phyloP scores from a whole-genome alignment of 2,329 filamentous ascomycete species.

The Pyricularia grisea region DNA sequence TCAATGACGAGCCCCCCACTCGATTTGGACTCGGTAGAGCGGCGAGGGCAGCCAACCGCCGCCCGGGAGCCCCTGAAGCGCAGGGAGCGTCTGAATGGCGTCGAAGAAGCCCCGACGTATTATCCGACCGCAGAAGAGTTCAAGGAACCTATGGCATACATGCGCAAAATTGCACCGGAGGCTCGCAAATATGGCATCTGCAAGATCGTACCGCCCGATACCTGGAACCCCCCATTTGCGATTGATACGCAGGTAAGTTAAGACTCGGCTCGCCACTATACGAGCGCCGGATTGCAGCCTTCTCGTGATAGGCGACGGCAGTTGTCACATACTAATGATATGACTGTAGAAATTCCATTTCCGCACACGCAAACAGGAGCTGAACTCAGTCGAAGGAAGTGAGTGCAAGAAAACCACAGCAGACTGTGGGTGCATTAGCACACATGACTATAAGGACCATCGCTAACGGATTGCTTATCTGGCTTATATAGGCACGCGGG shows the following conservation, averaged over 20 bases:
- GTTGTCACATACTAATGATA: not conserved
- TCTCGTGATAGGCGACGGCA: not conserved
- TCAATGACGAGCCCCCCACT: constrained; percentile 53
- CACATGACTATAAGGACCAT: not conserved
- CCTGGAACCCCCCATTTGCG: constrained; percentile 90
- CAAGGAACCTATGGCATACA: constrained; percentile 87
- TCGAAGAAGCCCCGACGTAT: constrained; percentile 86
- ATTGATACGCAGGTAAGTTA: constrained; percentile 85
- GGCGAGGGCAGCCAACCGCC: constrained; percentile 72
- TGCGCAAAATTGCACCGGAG: constrained; percentile 82
- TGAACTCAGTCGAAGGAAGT: constrained; percentile 98
- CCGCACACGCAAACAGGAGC: constrained; percentile 86
- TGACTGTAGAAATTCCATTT: constrained; percentile 80
- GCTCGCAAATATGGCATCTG: constrained; percentile 83
- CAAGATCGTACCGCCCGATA: constrained; percentile 89
- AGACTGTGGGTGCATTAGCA: not conserved
- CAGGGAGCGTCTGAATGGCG: constrained; percentile 69
- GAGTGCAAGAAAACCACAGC: constrained; percentile 26
- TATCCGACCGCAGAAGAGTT: constrained; percentile 88
- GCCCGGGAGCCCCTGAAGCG: constrained; percentile 69
- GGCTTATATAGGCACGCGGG: constrained; percentile 62
- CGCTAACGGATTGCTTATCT: not conserved
- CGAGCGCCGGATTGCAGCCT: not conserved
- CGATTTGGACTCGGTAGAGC: constrained; percentile 83
- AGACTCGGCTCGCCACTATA: not conserved